These are phyloP conservation scores for Yamadazyma sp. DNA, from an alignment of 1,139 yeast species.

Conservation along the genomic window DNA sequence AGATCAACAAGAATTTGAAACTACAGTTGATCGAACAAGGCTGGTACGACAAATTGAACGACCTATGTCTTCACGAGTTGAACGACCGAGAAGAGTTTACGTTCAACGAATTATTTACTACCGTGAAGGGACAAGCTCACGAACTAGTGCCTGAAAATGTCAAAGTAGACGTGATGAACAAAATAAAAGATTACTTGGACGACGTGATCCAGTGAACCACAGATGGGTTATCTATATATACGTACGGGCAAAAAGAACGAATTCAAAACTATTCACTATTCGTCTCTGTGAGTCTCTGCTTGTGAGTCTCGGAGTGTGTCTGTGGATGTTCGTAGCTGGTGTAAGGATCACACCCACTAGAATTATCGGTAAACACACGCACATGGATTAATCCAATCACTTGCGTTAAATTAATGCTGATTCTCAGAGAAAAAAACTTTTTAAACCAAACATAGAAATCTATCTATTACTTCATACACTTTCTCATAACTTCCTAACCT, in stretches of 20 bases:
- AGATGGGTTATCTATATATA: too few species aligned
- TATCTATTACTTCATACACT: not conserved
- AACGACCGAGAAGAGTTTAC: conserved; percentile 37
- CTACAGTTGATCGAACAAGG: conserved; percentile 73
- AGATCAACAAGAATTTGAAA: conserved; percentile 60
- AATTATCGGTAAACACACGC: not conserved
- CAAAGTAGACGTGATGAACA: conserved; percentile 56
- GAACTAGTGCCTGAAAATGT: conserved; percentile 70
- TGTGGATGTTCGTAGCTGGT: not conserved
- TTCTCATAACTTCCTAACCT: not conserved
- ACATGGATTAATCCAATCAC: conserved; percentile 15
- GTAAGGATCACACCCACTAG: not conserved
- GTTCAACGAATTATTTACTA: conserved; percentile 53
- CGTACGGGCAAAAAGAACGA: not conserved
- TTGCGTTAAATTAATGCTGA: conserved; percentile 18
- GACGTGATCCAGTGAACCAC: conserved; percentile 37
- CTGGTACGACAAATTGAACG: conserved; percentile 78
- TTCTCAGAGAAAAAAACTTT: conserved; percentile 11
- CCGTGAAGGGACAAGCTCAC: conserved; percentile 64
- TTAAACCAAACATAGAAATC: conserved; percentile 1
- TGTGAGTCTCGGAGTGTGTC: too few species aligned
- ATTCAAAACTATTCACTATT: too few species aligned
- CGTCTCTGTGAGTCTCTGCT: too few species aligned
- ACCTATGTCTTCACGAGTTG: conserved; percentile 47
- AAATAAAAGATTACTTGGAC: conserved; percentile 64